Evolutionary conservation across 768 basidiomycete species (phyloP).

Genomic region (Leccinum rimulosum): DNA sequence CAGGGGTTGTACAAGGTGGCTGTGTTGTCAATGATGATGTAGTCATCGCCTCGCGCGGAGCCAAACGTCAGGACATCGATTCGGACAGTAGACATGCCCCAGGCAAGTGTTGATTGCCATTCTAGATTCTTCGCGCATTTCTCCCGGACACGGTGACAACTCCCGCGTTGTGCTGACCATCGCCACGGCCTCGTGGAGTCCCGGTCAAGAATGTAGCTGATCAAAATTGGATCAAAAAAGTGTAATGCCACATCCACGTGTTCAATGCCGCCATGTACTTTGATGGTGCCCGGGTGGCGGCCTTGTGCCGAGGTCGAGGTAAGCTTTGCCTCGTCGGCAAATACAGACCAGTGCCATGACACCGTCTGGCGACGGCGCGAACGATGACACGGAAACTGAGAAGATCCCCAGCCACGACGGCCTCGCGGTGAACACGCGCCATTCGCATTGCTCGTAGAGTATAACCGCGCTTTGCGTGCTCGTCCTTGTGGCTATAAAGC

Average conservation of each 20-base stretch:
- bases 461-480: slow-evolving; percentile 11
- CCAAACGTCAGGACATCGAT: too few species aligned
- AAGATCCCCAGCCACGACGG: slow-evolving; percentile 12
- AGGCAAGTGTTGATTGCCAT: background rate
- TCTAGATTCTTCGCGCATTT: background rate
- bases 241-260: slow-evolving; percentile 16
- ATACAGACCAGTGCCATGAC: slow-evolving; percentile 5
- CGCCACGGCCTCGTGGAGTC: slow-evolving; percentile 11
- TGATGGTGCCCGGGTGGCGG: slow-evolving; percentile 8
- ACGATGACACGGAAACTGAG: slow-evolving; percentile 11
- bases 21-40: background rate
- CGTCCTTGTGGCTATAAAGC: slow-evolving; percentile 26
- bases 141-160: background rate
- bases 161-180: background rate
- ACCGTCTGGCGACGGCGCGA: slow-evolving; percentile 11
- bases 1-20: background rate
- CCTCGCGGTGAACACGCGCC: slow-evolving; percentile 33
- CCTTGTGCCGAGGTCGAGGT: slow-evolving; percentile 15
- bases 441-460: slow-evolving; percentile 25
- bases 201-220: slow-evolving; percentile 13
- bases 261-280: background rate
- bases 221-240: slow-evolving; percentile 8
- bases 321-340: slow-evolving; percentile 19
- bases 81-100: too few species aligned
- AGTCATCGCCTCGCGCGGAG: too few species aligned